Evolutionary conservation across 1,284 basidiomycete species (phyloP).

Genomic region (Takashimella tepidaria): DNA sequence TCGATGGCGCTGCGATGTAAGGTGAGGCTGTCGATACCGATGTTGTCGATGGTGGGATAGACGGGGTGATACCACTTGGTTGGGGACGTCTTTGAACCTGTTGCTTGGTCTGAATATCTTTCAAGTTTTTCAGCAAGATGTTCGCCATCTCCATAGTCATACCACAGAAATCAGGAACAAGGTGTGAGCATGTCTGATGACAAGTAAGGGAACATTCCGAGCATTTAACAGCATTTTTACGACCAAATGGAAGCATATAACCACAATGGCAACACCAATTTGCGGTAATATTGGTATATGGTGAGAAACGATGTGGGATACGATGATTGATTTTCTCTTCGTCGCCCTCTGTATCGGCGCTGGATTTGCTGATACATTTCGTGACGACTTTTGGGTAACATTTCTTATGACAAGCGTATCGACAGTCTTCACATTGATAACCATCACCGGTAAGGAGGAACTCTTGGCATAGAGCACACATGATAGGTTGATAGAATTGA

Average conservation of each 20-base stretch:
- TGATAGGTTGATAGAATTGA: conserved; percentile 98
- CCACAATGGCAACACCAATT: conserved; percentile 99
- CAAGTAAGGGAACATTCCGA: conserved; percentile 94
- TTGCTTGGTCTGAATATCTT: conserved; percentile 59
- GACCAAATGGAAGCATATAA: conserved; percentile 92
- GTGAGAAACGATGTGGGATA: conserved; percentile 97
- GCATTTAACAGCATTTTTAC: conserved; percentile 94
- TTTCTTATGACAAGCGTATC: conserved; percentile 98
- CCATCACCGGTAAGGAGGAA: conserved; percentile 95
- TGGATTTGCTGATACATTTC: conserved; percentile 97
- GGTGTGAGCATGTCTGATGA: conserved; percentile 94
- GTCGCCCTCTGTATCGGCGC: conserved; percentile 84
- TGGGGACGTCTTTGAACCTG: conserved; percentile 38
- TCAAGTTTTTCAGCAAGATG: conserved; percentile 82
- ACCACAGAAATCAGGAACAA: conserved; percentile 98
- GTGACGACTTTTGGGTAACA: conserved; percentile 99
- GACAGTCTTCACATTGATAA: conserved; percentile 98
- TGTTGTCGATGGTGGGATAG: conserved; percentile 25
- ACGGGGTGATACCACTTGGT: conserved; percentile 6
- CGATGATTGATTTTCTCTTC: conserved; percentile 99
- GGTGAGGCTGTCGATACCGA: conserved; percentile 27
- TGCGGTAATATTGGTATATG: conserved; percentile 93
- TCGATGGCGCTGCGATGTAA: conserved; percentile 21
- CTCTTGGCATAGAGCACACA: conserved; percentile 96
- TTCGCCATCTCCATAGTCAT: conserved; percentile 99